Evolutionary conservation across 495 filamentous ascomycete species (phyloP).

Genomic region (Letharia columbiana): DNA sequence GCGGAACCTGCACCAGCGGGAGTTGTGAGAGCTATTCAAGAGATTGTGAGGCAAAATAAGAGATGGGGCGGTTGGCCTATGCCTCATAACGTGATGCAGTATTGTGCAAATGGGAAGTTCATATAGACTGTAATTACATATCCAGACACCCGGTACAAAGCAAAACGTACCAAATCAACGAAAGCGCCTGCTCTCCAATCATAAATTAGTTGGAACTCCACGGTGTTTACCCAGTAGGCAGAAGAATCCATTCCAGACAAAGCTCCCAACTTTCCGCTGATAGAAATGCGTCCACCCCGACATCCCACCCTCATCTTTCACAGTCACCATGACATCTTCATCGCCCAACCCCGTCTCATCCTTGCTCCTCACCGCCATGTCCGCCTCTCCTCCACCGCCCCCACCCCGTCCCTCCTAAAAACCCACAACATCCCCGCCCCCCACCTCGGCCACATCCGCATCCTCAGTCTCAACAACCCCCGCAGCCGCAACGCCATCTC

Average conservation of each 20-base stretch:
- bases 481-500: conserved; percentile 85
- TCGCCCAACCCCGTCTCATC: conserved; percentile 22
- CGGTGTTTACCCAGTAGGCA: background rate
- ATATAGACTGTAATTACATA: background rate
- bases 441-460: conserved; percentile 71
- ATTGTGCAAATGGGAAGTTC: conserved; percentile 27
- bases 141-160: background rate
- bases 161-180: background rate
- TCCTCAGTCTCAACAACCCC: conserved; percentile 81
- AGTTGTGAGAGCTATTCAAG: conserved; percentile 33
- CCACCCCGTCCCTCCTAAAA: conserved; percentile 56
- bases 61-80: conserved; percentile 48
- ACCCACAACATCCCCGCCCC: conserved; percentile 67
- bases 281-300: conserved; percentile 20
- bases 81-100: conserved; percentile 43
- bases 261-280: conserved; percentile 26
- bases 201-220: background rate
- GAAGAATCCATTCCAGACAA: background rate
- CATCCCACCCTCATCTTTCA: conserved; percentile 21
- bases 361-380: conserved; percentile 40
- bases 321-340: conserved; percentile 30
- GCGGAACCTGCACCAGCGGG: conserved; percentile 24
- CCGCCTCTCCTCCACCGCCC: conserved; percentile 47
- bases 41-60: conserved; percentile 38
- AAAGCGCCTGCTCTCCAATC: background rate